Evolutionary conservation across 108 stramenopile genomes (phyloP).

Genomic region (Cyclotella cryptica): DNA sequence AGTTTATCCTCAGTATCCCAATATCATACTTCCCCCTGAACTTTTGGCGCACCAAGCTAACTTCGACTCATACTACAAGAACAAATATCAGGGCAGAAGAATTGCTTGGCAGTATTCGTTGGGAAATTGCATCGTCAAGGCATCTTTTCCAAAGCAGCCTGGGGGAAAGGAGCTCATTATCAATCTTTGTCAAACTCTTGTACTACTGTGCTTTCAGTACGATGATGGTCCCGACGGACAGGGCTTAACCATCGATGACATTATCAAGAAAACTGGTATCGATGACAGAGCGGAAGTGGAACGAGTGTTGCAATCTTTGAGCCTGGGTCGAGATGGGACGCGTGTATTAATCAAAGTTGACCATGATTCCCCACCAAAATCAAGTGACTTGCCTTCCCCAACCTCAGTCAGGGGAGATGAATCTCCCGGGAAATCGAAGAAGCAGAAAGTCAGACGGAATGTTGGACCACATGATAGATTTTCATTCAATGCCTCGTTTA

Average conservation of each 20-base stretch:
- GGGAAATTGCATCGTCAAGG: conserved; percentile 85
- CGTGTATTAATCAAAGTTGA: conserved; percentile 80
- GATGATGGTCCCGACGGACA: conserved; percentile 38
- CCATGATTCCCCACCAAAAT: conserved; percentile 23
- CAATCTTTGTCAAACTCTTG: conserved; percentile 92
- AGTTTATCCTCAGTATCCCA: conserved; percentile 79
- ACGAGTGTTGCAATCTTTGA: conserved; percentile 86
- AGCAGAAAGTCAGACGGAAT: conserved; percentile 66
- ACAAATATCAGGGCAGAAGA: conserved; percentile 94
- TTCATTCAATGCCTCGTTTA: conserved; percentile 79
- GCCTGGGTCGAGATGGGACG: conserved; percentile 85
- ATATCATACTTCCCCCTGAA: conserved; percentile 69
- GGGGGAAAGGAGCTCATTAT: conserved; percentile 79
- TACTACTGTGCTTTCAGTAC: conserved; percentile 89
- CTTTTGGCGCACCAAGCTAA: conserved; percentile 62
- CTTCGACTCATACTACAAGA: conserved; percentile 87
- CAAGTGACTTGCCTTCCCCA: conserved; percentile 4
- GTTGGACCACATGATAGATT: conserved; percentile 88
- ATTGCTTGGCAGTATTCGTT: conserved; percentile 96
- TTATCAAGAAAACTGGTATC: conserved; percentile 82
- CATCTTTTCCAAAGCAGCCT: conserved; percentile 44
- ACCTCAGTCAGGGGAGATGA: conserved; percentile 34
- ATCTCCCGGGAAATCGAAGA: conserved; percentile 49
- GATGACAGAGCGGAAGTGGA: conserved; percentile 90
- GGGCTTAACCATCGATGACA: conserved; percentile 70